Evolutionary conservation across 2,329 filamentous ascomycete species (phyloP).

Genomic region (Aulographum hederae): DNA sequence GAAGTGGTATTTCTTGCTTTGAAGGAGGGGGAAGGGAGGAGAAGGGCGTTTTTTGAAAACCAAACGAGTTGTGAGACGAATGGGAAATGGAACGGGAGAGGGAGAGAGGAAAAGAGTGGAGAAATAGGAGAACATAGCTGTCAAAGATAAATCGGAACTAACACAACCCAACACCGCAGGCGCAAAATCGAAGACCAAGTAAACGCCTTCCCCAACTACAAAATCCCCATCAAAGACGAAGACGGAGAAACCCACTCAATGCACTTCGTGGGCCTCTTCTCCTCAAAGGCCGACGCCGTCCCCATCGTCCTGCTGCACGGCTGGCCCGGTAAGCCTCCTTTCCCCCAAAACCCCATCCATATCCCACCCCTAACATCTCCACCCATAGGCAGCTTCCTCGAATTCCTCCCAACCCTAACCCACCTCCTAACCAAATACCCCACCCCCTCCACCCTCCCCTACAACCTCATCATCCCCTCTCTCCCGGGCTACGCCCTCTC

Average conservation of each 20-base stretch:
- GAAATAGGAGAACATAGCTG: too few species aligned
- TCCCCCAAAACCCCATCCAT: too few species aligned
- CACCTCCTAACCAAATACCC: constrained; percentile 29
- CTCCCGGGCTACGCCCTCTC: constrained; percentile 37
- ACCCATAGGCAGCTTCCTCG: constrained; percentile 29
- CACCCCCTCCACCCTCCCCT: constrained; percentile 31
- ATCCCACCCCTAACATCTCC: not conserved
- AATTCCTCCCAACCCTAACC: constrained; percentile 35
- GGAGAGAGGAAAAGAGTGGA: too few species aligned
- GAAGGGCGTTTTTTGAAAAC: too few species aligned
- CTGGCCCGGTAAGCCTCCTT: constrained; percentile 27
- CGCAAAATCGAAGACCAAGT: not conserved
- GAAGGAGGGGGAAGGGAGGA: too few species aligned
- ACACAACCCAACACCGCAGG: not conserved
- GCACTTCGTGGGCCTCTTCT: constrained; percentile 38
- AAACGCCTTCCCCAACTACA: not conserved
- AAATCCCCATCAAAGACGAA: not conserved
- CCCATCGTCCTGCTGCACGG: constrained; percentile 36
- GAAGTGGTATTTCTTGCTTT: too few species aligned
- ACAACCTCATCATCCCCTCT: constrained; percentile 37
- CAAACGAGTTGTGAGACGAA: too few species aligned
- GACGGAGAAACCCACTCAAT: constrained; percentile 10
- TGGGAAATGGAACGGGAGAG: too few species aligned
- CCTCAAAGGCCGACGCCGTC: constrained; percentile 27
- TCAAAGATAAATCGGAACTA: not conserved